phyloP scores from a whole-genome alignment of 306 rosid genomes.

The Corylus avellana region DNA sequence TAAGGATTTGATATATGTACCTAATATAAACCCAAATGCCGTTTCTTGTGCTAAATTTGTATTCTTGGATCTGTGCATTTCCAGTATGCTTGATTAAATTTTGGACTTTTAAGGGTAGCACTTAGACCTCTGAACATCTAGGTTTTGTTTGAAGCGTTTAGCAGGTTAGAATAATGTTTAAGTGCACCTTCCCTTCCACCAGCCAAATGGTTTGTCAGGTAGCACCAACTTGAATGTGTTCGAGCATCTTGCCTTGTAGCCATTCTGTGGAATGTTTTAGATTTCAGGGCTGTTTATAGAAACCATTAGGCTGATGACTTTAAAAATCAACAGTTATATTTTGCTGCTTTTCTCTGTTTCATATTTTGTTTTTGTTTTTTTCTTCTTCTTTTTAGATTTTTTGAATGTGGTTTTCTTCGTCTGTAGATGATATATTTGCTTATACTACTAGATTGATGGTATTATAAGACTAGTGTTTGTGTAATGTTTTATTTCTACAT shows the following conservation, averaged over 20 bases:
- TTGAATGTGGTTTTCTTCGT: neutral
- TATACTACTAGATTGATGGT: neutral
- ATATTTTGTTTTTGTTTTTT: neutral
- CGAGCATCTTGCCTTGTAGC: conserved; percentile 4
- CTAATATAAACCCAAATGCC: neutral
- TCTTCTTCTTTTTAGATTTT: neutral
- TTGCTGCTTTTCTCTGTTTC: neutral
- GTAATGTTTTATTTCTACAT: conserved; percentile 6
- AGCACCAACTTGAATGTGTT: conserved; percentile 23
- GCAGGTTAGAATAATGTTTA: conserved; percentile 20
- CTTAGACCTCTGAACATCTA: neutral
- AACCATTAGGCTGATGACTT: neutral
- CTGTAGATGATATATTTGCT: conserved; percentile 3
- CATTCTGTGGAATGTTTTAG: neutral
- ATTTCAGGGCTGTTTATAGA: neutral
- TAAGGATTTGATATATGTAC: conserved; percentile 14
- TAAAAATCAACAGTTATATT: neutral
- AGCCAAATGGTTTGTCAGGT: conserved; percentile 12
- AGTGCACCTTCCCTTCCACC: conserved; percentile 1
- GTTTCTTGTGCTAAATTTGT: neutral
- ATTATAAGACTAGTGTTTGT: conserved; percentile 8
- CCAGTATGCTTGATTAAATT: neutral
- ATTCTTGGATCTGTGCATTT: conserved; percentile 22
- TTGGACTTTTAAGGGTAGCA: neutral
- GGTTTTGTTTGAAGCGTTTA: conserved; percentile 15